Evolutionary conservation across 805 yeast species (phyloP).

Genomic region (Maudiozyma serrabonitensis): DNA sequence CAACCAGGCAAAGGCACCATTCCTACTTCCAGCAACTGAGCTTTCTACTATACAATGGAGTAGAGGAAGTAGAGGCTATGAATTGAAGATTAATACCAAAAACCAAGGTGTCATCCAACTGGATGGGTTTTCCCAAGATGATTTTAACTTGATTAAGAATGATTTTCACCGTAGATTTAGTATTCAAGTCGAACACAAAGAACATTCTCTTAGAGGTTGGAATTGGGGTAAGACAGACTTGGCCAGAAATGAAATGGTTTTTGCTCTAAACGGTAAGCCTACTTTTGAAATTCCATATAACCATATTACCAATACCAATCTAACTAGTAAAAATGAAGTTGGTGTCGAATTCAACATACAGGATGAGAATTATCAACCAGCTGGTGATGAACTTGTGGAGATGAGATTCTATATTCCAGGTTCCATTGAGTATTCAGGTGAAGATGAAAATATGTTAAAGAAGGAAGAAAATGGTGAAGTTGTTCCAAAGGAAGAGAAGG

Average conservation of each 20-base stretch:
- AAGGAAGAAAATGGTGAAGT: constrained; percentile 20
- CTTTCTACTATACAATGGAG: constrained; percentile 79
- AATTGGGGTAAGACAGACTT: constrained; percentile 95
- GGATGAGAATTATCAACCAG: constrained; percentile 44
- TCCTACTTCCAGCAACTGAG: constrained; percentile 79
- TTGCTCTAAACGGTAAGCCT: constrained; percentile 80
- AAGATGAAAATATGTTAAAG: constrained; percentile 26
- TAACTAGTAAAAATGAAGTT: constrained; percentile 89
- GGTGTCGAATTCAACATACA: constrained; percentile 73
- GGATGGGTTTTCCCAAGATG: constrained; percentile 87
- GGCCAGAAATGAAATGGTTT: constrained; percentile 83
- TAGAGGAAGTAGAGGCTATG: constrained; percentile 86
- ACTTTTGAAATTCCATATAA: constrained; percentile 83
- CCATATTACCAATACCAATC: constrained; percentile 71
- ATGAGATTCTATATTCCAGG: constrained; percentile 92
- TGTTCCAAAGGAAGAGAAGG: constrained; percentile 25
- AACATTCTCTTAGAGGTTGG: constrained; percentile 96
- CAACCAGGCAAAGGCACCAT: constrained; percentile 55
- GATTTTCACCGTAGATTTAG: constrained; percentile 73
- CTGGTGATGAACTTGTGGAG: constrained; percentile 95
- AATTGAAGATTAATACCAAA: constrained; percentile 80
- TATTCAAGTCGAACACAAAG: constrained; percentile 67
- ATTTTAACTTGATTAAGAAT: constrained; percentile 68
- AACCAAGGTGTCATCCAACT: constrained; percentile 75
- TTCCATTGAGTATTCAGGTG: constrained; percentile 43